Percentiles rank a stretch among this genome's conserved stretches.
These are phyloP conservation scores for Xylariaceae sp. DNA, from an alignment of 2,329 filamentous ascomycete genomes.

Conservation along the genomic window DNA sequence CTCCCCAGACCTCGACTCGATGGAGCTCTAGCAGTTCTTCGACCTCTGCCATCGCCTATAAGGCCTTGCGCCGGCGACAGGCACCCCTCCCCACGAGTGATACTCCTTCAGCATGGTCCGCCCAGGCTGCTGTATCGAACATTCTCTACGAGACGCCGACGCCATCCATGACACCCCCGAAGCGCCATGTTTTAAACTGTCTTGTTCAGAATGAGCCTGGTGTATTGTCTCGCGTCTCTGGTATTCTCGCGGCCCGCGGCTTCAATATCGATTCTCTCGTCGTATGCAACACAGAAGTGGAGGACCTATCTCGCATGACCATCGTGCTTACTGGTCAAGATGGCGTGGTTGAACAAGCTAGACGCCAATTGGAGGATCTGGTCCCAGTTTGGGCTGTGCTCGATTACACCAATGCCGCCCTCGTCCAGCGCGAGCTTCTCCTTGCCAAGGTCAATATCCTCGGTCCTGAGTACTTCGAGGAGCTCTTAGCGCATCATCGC, in stretches of 20 bases:
- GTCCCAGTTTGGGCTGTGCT: slow-evolving; percentile 98
- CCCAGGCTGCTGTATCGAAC: slow-evolving; percentile 91
- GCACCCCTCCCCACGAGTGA: slow-evolving; percentile 77
- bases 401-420: slow-evolving; percentile 87
- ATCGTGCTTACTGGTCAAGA: slow-evolving; percentile 96
- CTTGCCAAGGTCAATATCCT: slow-evolving; percentile 96
- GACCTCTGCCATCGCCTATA: slow-evolving; percentile 94
- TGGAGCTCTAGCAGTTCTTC: slow-evolving; percentile 59
- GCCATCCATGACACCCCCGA: slow-evolving; percentile 76
- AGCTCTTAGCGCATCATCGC: slow-evolving; percentile 89
- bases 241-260: slow-evolving; percentile 89
- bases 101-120: slow-evolving; percentile 75
- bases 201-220: slow-evolving; percentile 98
- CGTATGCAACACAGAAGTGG: slow-evolving; percentile 95
- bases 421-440: slow-evolving; percentile 92
- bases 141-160: slow-evolving; percentile 98
- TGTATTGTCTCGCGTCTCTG: slow-evolving; percentile 92
- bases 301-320: slow-evolving; percentile 96
- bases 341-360: slow-evolving; percentile 93
- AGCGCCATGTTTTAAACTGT: slow-evolving; percentile 96
- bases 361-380: slow-evolving; percentile 90
- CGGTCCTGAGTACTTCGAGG: slow-evolving; percentile 96
- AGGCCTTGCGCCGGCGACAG: slow-evolving; percentile 87
- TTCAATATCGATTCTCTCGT: slow-evolving; percentile 99
- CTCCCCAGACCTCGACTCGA: slow-evolving; percentile 18